Evolutionary conservation across 2,329 filamentous ascomycete species (phyloP), one percentile per base, ranked within the genome.

Genomic region (Sporothrix curviconia): DNA sequence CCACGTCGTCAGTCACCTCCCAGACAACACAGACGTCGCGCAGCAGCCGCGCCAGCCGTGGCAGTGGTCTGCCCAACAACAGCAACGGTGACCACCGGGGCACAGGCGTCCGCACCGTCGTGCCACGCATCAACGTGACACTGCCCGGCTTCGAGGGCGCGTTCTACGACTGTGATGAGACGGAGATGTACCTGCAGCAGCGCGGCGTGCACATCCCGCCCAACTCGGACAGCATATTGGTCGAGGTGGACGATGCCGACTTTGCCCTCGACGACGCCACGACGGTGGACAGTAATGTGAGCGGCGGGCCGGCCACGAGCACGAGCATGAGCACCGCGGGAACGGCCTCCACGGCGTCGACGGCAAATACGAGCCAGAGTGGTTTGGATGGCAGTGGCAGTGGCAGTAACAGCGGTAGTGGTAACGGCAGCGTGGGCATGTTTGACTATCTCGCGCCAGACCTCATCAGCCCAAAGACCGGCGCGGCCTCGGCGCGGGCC

Each of bases 81-180:
- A 49, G 46, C 14, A 54, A 49, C 50, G 71, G 72, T 30, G 63
- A 71, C 1, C 68, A 73, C 1, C 69, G 74, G 17, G 76, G 79
- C 25, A 67, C 71, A 14, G 6, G 30, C 12, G 51, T 59, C 11
- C 44, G 44, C 17, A 43, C 64, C 71, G 19, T 84, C 7, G 72
- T 76, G 37, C 66, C 69, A 12, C 73, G 76, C 15, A 74, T 87
- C 62, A 72, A 72, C 19, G 77, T 81, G 61, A 77, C 76, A 39
- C 69, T 85, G 7, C 77, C 80, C 1, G 86, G 83, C 0, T 87
- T 85, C 60, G 80, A 87, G 59, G 88, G 88, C 4, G 82, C 89
- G 52, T 94, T 89, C 76, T 89, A 87, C 63, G 89, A 94, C 66
- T 74, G 84, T 0, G 80, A 89, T 59, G 90, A 94, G 67, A 84